Percentiles rank a stretch among this genome's conserved stretches.
These are phyloP conservation scores for Arachnopeziza araneosa DNA, from an alignment of 2,329 filamentous ascomycete genomes.

Conservation along the genomic window DNA sequence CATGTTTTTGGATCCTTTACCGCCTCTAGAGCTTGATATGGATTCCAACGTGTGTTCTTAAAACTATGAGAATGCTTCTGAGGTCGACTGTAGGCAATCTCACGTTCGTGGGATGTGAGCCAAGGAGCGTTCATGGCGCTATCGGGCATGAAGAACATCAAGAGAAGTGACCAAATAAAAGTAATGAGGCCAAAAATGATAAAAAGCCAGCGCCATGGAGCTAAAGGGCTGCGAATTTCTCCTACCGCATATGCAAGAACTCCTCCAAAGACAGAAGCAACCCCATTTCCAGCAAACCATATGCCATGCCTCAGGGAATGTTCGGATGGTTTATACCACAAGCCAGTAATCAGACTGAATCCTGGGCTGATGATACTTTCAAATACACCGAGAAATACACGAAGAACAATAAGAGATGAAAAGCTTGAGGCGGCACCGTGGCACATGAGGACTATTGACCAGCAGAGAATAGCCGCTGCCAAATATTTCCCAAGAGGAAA, in stretches of 20 bases:
- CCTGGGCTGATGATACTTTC: conserved; percentile 47
- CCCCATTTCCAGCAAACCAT: conserved; percentile 53
- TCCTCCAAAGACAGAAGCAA: conserved; percentile 43
- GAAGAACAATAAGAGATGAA: conserved; percentile 42
- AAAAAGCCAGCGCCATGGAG: conserved; percentile 31
- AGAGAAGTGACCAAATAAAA: conserved; percentile 46
- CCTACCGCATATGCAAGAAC: conserved; percentile 47
- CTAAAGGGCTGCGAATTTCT: background rate
- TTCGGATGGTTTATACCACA: conserved; percentile 41
- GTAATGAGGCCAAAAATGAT: conserved; percentile 53
- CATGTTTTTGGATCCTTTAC: conserved; percentile 52
- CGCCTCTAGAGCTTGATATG: conserved; percentile 42
- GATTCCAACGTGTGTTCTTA: conserved; percentile 45
- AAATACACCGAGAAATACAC: conserved; percentile 47
- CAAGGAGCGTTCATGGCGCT: conserved; percentile 57
- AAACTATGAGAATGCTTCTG: conserved; percentile 46
- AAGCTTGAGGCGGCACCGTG: conserved; percentile 45
- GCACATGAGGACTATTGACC: conserved; percentile 40
- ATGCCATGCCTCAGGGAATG: conserved; percentile 54
- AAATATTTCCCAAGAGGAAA: conserved; percentile 38
- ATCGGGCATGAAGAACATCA: conserved; percentile 55
- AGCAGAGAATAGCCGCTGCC: conserved; percentile 34
- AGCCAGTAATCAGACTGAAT: conserved; percentile 51
- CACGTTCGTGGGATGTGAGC: conserved; percentile 50
- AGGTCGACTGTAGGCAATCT: conserved; percentile 48